These are phyloP conservation scores for Parascedosporium putredinis DNA, from an alignment of 2,329 filamentous ascomycete species.

Conservation along the genomic window DNA sequence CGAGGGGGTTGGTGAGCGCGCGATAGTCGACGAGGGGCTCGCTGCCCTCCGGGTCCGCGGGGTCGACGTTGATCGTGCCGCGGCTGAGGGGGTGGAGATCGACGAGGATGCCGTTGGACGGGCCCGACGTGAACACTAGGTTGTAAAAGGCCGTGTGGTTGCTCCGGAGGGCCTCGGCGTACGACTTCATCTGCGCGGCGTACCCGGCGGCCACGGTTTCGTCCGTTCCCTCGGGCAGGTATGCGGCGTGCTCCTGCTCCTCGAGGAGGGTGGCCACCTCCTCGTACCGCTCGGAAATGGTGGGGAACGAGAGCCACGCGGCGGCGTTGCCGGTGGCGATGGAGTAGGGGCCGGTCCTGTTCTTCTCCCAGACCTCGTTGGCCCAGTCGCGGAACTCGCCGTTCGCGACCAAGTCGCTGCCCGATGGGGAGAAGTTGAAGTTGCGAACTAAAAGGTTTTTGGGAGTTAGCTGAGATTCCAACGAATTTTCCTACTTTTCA, in stretches of 20 bases:
- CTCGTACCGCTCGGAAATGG: conserved; percentile 21
- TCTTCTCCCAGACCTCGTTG: conserved; percentile 8
- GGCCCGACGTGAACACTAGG: conserved; percentile 14
- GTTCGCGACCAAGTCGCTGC: conserved; percentile 9
- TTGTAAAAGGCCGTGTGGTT: conserved; percentile 24
- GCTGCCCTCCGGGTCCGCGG: conserved; percentile 24
- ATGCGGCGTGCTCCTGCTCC: conserved; percentile 20
- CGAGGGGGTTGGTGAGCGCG: conserved; percentile 26
- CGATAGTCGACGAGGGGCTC: conserved; percentile 28
- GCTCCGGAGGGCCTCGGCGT: conserved; percentile 23
- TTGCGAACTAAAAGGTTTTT: too few species aligned
- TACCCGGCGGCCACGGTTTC: conserved; percentile 25
- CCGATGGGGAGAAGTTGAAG: conserved; percentile 13
- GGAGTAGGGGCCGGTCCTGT: conserved; percentile 19
- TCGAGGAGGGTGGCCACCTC: conserved; percentile 21
- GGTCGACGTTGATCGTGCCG: conserved; percentile 26
- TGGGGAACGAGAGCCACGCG: conserved; percentile 25
- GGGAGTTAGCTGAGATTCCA: too few species aligned
- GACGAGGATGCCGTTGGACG: conserved; percentile 15
- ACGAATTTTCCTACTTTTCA: too few species aligned
- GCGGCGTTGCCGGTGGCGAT: conserved; percentile 24
- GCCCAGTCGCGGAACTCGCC: conserved; percentile 13
- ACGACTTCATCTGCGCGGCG: conserved; percentile 25
- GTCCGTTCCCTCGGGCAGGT: conserved; percentile 21
- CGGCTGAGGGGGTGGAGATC: conserved; percentile 24